phyloP scores from a whole-genome alignment of 768 basidiomycete species.

The Tulasnella sp. region DNA sequence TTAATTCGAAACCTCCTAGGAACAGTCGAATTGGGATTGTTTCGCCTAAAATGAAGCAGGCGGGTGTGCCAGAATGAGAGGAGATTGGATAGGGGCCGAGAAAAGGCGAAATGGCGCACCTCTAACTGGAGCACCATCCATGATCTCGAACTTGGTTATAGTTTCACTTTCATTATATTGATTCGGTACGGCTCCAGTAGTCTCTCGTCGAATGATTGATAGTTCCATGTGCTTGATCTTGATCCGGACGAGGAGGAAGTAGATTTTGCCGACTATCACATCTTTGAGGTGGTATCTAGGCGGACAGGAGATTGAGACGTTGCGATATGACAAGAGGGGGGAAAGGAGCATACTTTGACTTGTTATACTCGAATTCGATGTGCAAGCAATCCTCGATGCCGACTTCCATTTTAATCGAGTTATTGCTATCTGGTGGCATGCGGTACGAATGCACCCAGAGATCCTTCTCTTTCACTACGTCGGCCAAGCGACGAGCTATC shows the following conservation, averaged over 20 bases:
- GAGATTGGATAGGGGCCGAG: not conserved
- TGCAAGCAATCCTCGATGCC: conserved; percentile 99
- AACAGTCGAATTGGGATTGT: conserved; percentile 97
- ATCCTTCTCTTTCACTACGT: conserved; percentile 88
- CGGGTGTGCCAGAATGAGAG: not conserved
- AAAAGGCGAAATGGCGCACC: conserved; percentile 30
- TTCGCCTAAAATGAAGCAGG: conserved; percentile 47
- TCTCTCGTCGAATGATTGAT: conserved; percentile 95
- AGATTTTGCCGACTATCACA: conserved; percentile 99
- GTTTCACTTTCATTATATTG: conserved; percentile 99
- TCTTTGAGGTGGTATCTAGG: conserved; percentile 95
- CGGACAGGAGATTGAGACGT: too few relatives aligned
- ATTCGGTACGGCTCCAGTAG: conserved; percentile 94
- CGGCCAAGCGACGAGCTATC: conserved; percentile 81
- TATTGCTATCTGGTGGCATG: conserved; percentile 97
- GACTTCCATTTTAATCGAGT: conserved; percentile 99
- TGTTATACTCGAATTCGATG: conserved; percentile 99
- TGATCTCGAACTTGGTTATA: conserved; percentile 70
- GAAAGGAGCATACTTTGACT: conserved; percentile 76
- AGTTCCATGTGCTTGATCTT: conserved; percentile 99
- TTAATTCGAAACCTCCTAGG: conserved; percentile 96
- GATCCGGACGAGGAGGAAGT: conserved; percentile 96
- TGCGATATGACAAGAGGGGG: not conserved
- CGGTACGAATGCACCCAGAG: conserved; percentile 98
- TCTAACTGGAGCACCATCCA: conserved; percentile 49